Evolutionary conservation across 2,329 filamentous ascomycete genomes (phyloP).

Genomic region (Diaporthe longicolla): DNA sequence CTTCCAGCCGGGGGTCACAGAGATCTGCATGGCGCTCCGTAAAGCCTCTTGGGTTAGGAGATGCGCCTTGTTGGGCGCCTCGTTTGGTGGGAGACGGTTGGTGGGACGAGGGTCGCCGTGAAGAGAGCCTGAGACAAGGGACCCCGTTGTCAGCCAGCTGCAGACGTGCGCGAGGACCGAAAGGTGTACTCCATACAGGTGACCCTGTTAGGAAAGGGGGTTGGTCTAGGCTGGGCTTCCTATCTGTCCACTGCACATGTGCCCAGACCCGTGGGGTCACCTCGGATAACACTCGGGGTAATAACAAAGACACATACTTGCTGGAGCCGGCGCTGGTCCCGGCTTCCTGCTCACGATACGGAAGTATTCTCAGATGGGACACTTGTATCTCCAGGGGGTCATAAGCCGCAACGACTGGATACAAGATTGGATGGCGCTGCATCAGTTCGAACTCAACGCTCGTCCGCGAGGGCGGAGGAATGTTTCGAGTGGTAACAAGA

Average conservation of each 20-base stretch:
- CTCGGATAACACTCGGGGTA: background rate
- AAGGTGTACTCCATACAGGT: too few species aligned
- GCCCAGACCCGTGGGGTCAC: slow-evolving; percentile 9
- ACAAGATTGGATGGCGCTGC: slow-evolving; percentile 39
- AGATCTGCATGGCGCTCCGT: background rate
- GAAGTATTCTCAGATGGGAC: background rate
- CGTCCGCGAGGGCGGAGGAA: slow-evolving; percentile 16
- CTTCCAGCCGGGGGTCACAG: slow-evolving; percentile 39
- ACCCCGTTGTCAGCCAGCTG: background rate
- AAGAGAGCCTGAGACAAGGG: background rate
- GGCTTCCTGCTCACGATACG: background rate
- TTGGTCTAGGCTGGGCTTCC: background rate
- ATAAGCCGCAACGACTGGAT: slow-evolving; percentile 10
- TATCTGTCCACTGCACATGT: background rate
- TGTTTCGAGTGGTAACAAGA: slow-evolving; percentile 12
- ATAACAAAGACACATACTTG: background rate
- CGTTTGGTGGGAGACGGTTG: background rate
- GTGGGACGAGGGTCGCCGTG: slow-evolving; percentile 16
- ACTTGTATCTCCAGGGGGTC: background rate
- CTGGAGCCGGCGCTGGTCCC: background rate
- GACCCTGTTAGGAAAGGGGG: background rate
- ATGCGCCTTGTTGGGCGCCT: background rate
- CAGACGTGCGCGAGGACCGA: background rate
- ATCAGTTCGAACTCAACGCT: slow-evolving; percentile 43
- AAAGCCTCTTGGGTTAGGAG: background rate